Evolutionary conservation across 179 eudicot genomes (phyloP), one percentile per base, ranked within the genome.

Genomic region (Pouteria campechiana): DNA sequence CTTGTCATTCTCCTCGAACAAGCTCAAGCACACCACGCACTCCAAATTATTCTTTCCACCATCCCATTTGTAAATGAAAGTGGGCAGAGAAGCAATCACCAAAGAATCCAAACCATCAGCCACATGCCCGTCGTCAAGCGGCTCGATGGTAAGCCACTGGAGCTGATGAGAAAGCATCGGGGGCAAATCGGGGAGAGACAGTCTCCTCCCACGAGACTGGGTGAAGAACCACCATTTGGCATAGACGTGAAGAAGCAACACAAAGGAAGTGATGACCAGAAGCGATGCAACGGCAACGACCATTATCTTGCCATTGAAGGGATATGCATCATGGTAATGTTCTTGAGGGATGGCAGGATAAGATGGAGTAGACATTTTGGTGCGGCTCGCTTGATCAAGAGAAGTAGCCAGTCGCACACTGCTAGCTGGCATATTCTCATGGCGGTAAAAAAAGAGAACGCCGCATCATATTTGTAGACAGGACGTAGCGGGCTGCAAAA

Each of bases 21-120:
- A 32, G 20, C 71, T 55, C 53, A 83, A 55, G 30, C 94, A 83
- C 2, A 83, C 58, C 0, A 74, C 79, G 17, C 88, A 79, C 29
- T 76, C 88, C 47, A 63, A 16, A 4, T 43, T 55, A 5, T 7
- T 24, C 1, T 50, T 32, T 3, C 19, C 25, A 0, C 58, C 68
- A 2, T 28, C 37, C 0, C 35, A 21, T 20, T 37, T 54, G 46
- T 51, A 56, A 7, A 52, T 54, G 30, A 74, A 81, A 2, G 52
- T n/a, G 0, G 85, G 82, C 19, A 81, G 53, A 1, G 76, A 57
- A 40, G 69, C 47, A 8, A 76, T 63, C 7, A 37, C 32, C 1
- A 41, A 44, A 10, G 65, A 30, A 0, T 77, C 70, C 0, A 81
- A 71, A 4, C 81, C 81, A 43, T 50, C 58, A 4, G 52, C 18